Evolutionary conservation across 805 yeast genomes (phyloP).

Genomic region (Saccharomycopsis sp.): DNA sequence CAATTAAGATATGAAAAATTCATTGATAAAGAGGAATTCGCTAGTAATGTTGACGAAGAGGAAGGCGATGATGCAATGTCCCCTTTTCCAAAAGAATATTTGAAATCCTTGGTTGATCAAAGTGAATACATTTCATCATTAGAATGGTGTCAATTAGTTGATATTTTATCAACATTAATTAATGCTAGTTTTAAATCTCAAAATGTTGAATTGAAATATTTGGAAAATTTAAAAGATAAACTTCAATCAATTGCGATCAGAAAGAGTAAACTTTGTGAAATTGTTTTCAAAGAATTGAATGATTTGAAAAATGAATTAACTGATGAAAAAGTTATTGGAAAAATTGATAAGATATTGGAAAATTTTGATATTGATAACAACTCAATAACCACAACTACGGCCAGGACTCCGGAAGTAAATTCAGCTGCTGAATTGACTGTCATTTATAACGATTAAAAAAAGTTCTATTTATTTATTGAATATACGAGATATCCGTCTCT

Average conservation of each 20-base stretch:
- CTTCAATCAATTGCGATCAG: too few species aligned
- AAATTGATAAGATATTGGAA: too few species aligned
- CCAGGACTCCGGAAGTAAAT: too few species aligned
- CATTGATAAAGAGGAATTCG: neutral
- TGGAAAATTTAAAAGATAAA: neutral
- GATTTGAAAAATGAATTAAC: too few species aligned
- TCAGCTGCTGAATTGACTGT: neutral
- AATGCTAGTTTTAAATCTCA: neutral
- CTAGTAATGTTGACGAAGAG: neutral
- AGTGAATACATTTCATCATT: neutral
- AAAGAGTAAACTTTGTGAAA: too few species aligned
- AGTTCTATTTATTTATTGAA: neutral
- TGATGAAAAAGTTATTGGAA: too few species aligned
- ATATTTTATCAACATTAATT: slow-evolving; percentile 3
- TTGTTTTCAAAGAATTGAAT: too few species aligned
- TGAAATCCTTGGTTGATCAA: slow-evolving; percentile 8
- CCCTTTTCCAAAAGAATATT: slow-evolving; percentile 10
- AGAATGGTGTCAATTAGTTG: slow-evolving; percentile 15
- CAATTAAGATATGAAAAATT: slow-evolving; percentile 6
- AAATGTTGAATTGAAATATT: slow-evolving; percentile 3
- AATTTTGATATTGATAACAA: too few species aligned
- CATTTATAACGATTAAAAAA: slow-evolving; percentile 1
- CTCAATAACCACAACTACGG: too few species aligned
- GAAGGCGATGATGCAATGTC: neutral
- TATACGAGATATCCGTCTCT: neutral